Conservation (phyloP, 768 basidiomycete genomes). For the Pisolithus orientalis region DNA sequence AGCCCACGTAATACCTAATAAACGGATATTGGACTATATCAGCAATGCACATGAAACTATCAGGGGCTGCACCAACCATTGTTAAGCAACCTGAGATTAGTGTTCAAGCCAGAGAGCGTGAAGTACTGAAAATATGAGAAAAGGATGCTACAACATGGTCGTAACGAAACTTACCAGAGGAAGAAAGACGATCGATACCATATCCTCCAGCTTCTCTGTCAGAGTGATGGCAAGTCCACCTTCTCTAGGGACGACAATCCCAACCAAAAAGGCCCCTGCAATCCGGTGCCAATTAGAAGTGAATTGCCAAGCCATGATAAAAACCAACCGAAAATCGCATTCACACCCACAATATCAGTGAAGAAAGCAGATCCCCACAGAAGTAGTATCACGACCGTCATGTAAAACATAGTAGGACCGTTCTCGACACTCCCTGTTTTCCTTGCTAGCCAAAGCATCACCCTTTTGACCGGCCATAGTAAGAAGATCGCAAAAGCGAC, state of each 20-base stretch:
- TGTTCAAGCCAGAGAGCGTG: constrained; percentile 87
- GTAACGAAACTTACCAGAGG: constrained; percentile 53
- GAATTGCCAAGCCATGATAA: background rate
- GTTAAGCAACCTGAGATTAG: constrained; percentile 80
- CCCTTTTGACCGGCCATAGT: constrained; percentile 56
- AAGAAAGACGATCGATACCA: constrained; percentile 84
- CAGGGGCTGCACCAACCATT: constrained; percentile 38
- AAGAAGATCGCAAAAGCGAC: constrained; percentile 79
- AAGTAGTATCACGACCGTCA: constrained; percentile 76
- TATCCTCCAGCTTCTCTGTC: constrained; percentile 96
- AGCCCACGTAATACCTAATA: constrained; percentile 73
- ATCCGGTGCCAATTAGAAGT: background rate
- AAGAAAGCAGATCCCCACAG: constrained; percentile 88
- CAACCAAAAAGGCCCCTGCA: constrained; percentile 74
- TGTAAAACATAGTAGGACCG: constrained; percentile 83
- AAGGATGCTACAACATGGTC: background rate
- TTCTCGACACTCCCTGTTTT: constrained; percentile 75
- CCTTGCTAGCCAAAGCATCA: constrained; percentile 65
- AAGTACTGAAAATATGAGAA: constrained; percentile 61
- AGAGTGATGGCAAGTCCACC: constrained; percentile 80
- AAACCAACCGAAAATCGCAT: constrained; percentile 75
- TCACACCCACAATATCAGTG: constrained; percentile 88
- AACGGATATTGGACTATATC: background rate
- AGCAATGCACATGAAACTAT: background rate
- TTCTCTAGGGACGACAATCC: constrained; percentile 79